These are phyloP conservation scores for Chimonanthus praecox DNA, from an alignment of 164 flowering plant genomes.

Conservation along the genomic window DNA sequence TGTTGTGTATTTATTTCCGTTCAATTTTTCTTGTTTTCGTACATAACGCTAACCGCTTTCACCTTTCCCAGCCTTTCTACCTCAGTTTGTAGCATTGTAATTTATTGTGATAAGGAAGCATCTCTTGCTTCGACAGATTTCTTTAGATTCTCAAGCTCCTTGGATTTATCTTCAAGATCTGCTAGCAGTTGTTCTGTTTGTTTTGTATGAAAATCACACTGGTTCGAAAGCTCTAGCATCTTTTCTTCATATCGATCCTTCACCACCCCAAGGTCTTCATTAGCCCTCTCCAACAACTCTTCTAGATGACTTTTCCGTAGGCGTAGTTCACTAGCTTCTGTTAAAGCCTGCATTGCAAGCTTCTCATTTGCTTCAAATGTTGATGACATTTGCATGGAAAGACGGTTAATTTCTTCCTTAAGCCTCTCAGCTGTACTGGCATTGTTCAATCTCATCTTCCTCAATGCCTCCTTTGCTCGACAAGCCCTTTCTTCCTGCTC, in stretches of 20 bases:
- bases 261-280: constrained; percentile 40
- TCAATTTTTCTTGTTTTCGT: no score
- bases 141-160: constrained; percentile 43
- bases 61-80: constrained; percentile 36
- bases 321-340: constrained; percentile 65
- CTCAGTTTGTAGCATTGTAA: constrained; percentile 38
- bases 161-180: constrained; percentile 39
- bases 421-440: constrained; percentile 71
- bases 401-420: constrained; percentile 75
- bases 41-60: no score
- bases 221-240: constrained; percentile 34
- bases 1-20: no score
- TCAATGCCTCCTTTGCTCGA: constrained; percentile 73
- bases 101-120: constrained; percentile 31
- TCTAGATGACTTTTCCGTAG: constrained; percentile 44
- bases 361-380: constrained; percentile 77
- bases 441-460: constrained; percentile 62
- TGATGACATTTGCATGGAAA: constrained; percentile 72
- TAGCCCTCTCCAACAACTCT: constrained; percentile 42
- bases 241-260: constrained; percentile 48
- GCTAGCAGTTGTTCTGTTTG: constrained; percentile 33
- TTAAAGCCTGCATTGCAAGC: constrained; percentile 59
- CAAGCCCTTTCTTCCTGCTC: constrained; percentile 94
- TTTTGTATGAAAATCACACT: constrained; percentile 24
- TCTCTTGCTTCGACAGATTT: constrained; percentile 36